A percentile compares a stretch with the other conserved stretches of the same genome.
Evolutionary conservation across 2,329 filamentous ascomycete genomes (phyloP).

Genomic region (Furcasterigmium furcatum): DNA sequence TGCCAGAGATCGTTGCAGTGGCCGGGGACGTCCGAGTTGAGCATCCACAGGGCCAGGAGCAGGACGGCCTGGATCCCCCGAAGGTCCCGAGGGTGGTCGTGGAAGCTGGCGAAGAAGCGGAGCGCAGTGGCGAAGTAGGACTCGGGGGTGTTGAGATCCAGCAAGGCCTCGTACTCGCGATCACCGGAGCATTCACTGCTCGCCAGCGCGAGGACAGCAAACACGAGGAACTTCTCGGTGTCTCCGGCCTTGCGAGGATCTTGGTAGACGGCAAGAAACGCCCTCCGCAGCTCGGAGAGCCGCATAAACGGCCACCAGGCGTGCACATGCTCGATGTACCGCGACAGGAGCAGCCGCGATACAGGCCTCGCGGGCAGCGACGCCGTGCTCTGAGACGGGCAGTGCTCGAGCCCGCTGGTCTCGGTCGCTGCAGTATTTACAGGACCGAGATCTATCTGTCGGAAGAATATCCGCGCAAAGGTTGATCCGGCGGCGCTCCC

Average conservation of each 20-base stretch:
- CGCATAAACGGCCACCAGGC: constrained; percentile 20
- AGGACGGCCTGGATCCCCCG: constrained; percentile 15
- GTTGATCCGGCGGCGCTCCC: constrained; percentile 18
- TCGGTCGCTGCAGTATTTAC: background rate
- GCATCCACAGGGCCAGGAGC: constrained; percentile 19
- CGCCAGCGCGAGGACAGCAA: constrained; percentile 15
- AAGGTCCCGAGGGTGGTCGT: constrained; percentile 14
- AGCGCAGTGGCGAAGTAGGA: constrained; percentile 18
- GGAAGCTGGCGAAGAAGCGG: constrained; percentile 14
- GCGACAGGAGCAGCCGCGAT: constrained; percentile 11
- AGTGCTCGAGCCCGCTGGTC: background rate
- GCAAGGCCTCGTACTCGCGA: constrained; percentile 10
- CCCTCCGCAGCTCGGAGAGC: constrained; percentile 13
- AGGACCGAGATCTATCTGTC: constrained; percentile 12
- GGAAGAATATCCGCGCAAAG: constrained; percentile 20
- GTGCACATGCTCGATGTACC: constrained; percentile 19
- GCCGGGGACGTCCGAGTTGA: constrained; percentile 14
- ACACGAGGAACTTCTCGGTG: constrained; percentile 13
- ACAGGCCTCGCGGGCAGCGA: constrained; percentile 14
- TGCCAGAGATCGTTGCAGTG: constrained; percentile 21
- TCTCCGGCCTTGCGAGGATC: constrained; percentile 9
- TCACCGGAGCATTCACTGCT: constrained; percentile 8
- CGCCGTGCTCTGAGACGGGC: constrained; percentile 6
- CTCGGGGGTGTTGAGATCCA: constrained; percentile 16
- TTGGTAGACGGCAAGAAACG: constrained; percentile 11